Evolutionary conservation across 495 filamentous ascomycete species (phyloP), one percentile per base, ranked within the genome.

Genomic region (Lepidopterella palustris): DNA sequence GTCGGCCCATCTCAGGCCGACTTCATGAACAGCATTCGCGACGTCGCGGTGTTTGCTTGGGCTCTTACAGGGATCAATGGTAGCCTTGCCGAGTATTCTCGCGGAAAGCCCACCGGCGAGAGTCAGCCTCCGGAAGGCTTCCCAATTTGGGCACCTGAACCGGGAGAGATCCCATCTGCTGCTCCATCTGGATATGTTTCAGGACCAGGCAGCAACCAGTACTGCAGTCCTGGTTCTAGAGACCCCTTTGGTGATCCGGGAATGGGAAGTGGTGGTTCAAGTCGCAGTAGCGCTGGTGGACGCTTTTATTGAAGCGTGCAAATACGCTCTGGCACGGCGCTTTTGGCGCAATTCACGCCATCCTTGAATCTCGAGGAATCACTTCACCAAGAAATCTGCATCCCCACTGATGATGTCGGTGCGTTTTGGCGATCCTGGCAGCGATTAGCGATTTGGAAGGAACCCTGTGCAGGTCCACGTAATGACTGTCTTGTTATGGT

Each of bases 1-100:
- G 52, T 42, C 51, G 65, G 54, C 9, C 65, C 68, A 4, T 42
- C 60, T 15, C 42, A 67, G 10, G 79, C 82, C 10, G 81, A 84
- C 55, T 83, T 95, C 62, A 88, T 92, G 86, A 78, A 81, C 45
- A 84, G 85, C 5, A 95, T 93, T 58, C 85, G 87, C 29, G 89
- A 95, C 45, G 85, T 90, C 27, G 89, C 88, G 18, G 85, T 90
- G 27, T 92, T 92, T 66, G 87, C 88, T 13, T 92, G 87, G 88
- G 84, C 84, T 4, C 72, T 93, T 23, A 81, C 84, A 2, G 88
- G 88, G 15, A 95, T 92, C 73, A 95, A 95, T 69, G 86, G 86
- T 2, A 84, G 81, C 15, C 66, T 92, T 25, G 84, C 85, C 9
- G 76, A 81, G 27, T 88, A 83, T 60, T 76, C 80, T 52, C 76